A percentile compares a stretch with the other conserved stretches of the same genome.
phyloP scores from a whole-genome alignment of 208 protist species.

The Trypanosoma melophagium region DNA sequence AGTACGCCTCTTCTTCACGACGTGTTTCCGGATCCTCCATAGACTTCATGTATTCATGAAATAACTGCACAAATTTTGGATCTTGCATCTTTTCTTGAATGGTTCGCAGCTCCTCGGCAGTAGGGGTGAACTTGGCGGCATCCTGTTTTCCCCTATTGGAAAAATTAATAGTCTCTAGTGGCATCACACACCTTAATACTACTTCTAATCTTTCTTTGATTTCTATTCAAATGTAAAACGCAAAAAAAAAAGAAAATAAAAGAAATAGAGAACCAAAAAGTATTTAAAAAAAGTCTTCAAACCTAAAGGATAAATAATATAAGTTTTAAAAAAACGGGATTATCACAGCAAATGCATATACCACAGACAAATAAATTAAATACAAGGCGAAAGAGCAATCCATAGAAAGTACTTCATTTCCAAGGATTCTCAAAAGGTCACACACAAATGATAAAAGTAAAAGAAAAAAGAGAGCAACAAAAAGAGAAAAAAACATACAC shows the following conservation, averaged over 20 bases:
- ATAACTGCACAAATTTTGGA: constrained; percentile 84
- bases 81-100: constrained; percentile 90
- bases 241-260: constrained; percentile 17
- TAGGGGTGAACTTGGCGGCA: constrained; percentile 58
- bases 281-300: too few species aligned
- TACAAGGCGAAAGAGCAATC: too few species aligned
- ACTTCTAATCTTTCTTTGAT: neutral
- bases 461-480: constrained; percentile 4
- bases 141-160: constrained; percentile 11
- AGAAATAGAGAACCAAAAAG: constrained; percentile 6
- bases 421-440: too few species aligned
- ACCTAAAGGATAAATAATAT: too few species aligned
- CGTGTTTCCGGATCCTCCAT: constrained; percentile 85
- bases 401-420: constrained; percentile 1
- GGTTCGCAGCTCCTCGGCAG: constrained; percentile 66
- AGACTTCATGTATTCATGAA: constrained; percentile 87
- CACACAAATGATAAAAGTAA: too few species aligned
- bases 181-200: constrained; percentile 32
- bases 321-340: too few species aligned
- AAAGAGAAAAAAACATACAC: too few species aligned
- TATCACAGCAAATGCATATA: too few species aligned
- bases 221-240: too few species aligned
- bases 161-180: constrained; percentile 71
- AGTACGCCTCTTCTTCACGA: constrained; percentile 87
- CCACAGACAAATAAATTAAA: too few species aligned